These are phyloP conservation scores for Dendryphion nanum DNA, from an alignment of 2,329 filamentous ascomycete genomes.

Conservation along the genomic window DNA sequence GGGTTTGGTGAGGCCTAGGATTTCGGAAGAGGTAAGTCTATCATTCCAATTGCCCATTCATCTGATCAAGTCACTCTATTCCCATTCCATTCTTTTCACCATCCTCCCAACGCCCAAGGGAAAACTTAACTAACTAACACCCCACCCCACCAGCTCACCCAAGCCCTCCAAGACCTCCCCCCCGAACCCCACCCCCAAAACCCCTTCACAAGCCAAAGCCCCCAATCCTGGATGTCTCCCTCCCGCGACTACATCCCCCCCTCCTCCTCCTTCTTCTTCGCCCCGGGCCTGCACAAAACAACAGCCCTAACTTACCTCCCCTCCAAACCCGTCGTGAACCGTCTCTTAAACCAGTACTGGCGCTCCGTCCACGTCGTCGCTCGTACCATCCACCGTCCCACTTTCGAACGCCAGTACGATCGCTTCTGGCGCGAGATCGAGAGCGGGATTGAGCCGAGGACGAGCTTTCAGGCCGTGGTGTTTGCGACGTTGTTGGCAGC, in stretches of 20 bases:
- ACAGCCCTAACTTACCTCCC: slow-evolving; percentile 62
- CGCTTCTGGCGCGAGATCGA: slow-evolving; percentile 64
- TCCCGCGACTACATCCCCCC: slow-evolving; percentile 67
- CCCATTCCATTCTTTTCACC: not conserved
- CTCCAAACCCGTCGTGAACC: slow-evolving; percentile 56
- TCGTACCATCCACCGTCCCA: slow-evolving; percentile 65
- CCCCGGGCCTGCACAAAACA: slow-evolving; percentile 43
- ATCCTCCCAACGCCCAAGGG: not conserved
- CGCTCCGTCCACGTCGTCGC: slow-evolving; percentile 66
- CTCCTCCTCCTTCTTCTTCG: slow-evolving; percentile 66
- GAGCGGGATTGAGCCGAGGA: slow-evolving; percentile 59
- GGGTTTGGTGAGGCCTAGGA: slow-evolving; percentile 67
- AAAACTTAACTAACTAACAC: too few relatives aligned
- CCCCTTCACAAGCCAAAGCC: slow-evolving; percentile 12
- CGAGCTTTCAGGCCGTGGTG: slow-evolving; percentile 65
- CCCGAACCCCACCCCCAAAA: slow-evolving; percentile 5
- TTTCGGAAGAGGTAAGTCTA: slow-evolving; percentile 65
- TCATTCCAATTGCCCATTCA: not conserved
- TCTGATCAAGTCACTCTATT: too few relatives aligned
- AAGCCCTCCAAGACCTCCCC: slow-evolving; percentile 30
- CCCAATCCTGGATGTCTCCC: slow-evolving; percentile 58
- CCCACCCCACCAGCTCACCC: slow-evolving; percentile 20
- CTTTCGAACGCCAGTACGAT: slow-evolving; percentile 64
- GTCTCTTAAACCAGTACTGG: slow-evolving; percentile 67
- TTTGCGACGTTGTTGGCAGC: slow-evolving; percentile 70